phyloP scores from a whole-genome alignment of 2,329 filamentous ascomycete genomes.

The Proliferodiscus dingleyae region DNA sequence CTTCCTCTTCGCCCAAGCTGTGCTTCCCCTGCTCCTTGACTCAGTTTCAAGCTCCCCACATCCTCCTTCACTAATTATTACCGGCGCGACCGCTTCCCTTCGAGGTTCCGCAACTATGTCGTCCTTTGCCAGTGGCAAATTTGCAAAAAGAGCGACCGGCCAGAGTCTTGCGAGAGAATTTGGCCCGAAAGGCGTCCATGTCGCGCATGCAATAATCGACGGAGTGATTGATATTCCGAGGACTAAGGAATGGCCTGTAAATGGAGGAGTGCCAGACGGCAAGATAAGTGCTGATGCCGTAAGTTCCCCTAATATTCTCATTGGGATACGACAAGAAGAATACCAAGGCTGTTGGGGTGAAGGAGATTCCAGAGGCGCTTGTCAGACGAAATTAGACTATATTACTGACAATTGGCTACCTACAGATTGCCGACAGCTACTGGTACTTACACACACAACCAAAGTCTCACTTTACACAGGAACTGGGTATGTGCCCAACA shows the following conservation, averaged over 20 bases:
- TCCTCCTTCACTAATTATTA: slow-evolving; percentile 78
- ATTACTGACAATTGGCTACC: slow-evolving; percentile 52
- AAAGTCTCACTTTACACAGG: slow-evolving; percentile 72
- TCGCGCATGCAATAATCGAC: slow-evolving; percentile 78
- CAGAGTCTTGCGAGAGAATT: slow-evolving; percentile 80
- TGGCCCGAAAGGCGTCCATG: slow-evolving; percentile 76
- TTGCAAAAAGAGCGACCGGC: slow-evolving; percentile 67
- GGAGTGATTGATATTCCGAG: slow-evolving; percentile 78
- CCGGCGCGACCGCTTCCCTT: slow-evolving; percentile 77
- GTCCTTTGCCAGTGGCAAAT: slow-evolving; percentile 74
- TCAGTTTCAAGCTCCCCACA: slow-evolving; percentile 49
- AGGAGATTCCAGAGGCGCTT: no score
- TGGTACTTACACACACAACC: slow-evolving; percentile 81
- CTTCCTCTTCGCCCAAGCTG: slow-evolving; percentile 69
- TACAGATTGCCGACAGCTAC: slow-evolving; percentile 40
- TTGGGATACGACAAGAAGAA: no score
- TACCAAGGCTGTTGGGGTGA: no score
- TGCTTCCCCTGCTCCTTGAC: slow-evolving; percentile 65
- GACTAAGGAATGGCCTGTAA: slow-evolving; percentile 48
- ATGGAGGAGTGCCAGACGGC: slow-evolving; percentile 44
- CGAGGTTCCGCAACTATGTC: slow-evolving; percentile 66
- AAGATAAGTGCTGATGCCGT: slow-evolving; percentile 74
- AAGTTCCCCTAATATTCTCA: slow-evolving; percentile 33
- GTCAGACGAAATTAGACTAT: slow-evolving; percentile 42
- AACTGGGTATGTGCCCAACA: slow-evolving; percentile 47